Evolutionary conservation across 1,284 basidiomycete species (phyloP), one percentile per base, ranked within the genome.

Genomic region (Sanghuangporus weigelae): DNA sequence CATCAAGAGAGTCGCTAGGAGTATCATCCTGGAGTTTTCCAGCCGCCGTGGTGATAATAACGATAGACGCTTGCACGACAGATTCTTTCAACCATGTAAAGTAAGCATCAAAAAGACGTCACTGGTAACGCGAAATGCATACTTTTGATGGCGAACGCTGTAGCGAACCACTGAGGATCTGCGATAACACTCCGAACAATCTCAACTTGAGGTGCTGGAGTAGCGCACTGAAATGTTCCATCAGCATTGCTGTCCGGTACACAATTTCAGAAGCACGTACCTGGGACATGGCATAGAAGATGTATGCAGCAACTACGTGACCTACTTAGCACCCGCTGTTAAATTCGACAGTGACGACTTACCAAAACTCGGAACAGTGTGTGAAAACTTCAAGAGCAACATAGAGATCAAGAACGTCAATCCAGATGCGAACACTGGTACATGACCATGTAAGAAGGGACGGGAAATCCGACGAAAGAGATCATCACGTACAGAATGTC

Each of bases 131-230:
- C 21, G 16, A 11, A n/a, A 2, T 38, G 40, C 65, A 60, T 63
- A 77, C 77, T 79, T 67, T 79, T 78, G 67, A 79, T 77, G 1
- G 78, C 75, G 64, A 78, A 79, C 71, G 76, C 78, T 2, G 78
- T 79, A 4, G 77, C 78, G 63, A 78, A 80, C 68, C 77, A 78
- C 64, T 76, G 72, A 51, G 78, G 77, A 68, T 79, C 76, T 0
- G 78, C 76, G 69, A 75, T 73, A 35, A 75, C 76, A 63, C 70
- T 78, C 3, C 78, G 74, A 38, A 80, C 72, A 48, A 80, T 79
- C 67, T 80, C 78, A 7, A 79, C 78, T 71, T 80, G 78, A 1
- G 78, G 78, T 2, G 78, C 77, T 3, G 77, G 77, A 0, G 78
- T 80, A 38, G 79, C 73, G 60, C 71, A 71, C 75, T 78, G 62